These are phyloP conservation scores for Microdochium nivale DNA, from an alignment of 2,329 filamentous ascomycete genomes.

Conservation along the genomic window DNA sequence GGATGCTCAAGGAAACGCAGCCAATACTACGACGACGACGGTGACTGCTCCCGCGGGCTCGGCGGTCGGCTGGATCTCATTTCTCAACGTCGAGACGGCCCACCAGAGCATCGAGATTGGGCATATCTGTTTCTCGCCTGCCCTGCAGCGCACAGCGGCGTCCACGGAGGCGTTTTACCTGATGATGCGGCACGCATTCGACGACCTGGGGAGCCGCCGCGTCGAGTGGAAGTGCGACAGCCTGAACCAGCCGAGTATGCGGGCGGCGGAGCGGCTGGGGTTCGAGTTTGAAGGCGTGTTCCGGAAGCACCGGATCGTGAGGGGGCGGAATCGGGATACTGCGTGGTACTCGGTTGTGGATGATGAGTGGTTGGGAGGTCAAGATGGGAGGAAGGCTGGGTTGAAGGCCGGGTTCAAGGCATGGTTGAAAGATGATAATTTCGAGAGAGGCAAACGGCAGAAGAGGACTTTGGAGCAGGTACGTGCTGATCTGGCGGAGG, in stretches of 20 bases:
- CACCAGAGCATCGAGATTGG: constrained; percentile 50
- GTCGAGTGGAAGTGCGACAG: constrained; percentile 58
- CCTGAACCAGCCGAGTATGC: constrained; percentile 42
- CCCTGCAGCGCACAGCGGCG: constrained; percentile 41
- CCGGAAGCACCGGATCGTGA: constrained; percentile 51
- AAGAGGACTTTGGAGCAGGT: constrained; percentile 25
- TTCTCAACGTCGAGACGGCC: constrained; percentile 34
- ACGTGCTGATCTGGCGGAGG: background rate
- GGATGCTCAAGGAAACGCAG: too few species aligned
- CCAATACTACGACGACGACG: background rate
- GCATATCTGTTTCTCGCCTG: constrained; percentile 38
- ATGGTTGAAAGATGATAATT: constrained; percentile 36
- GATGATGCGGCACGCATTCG: constrained; percentile 43
- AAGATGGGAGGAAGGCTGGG: constrained; percentile 16
- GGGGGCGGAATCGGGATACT: constrained; percentile 48
- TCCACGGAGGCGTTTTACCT: constrained; percentile 52
- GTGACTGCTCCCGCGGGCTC: constrained; percentile 3
- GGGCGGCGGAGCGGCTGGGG: constrained; percentile 47
- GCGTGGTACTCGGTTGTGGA: constrained; percentile 51
- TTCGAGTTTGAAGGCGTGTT: constrained; percentile 53
- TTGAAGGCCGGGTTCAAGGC: constrained; percentile 19
- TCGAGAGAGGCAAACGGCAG: constrained; percentile 33
- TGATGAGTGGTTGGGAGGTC: constrained; percentile 45
- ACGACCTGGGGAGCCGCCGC: constrained; percentile 42
- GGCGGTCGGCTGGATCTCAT: constrained; percentile 14